These are phyloP conservation scores for Parietaria judaica DNA, from an alignment of 306 rosid species.

Conservation along the genomic window DNA sequence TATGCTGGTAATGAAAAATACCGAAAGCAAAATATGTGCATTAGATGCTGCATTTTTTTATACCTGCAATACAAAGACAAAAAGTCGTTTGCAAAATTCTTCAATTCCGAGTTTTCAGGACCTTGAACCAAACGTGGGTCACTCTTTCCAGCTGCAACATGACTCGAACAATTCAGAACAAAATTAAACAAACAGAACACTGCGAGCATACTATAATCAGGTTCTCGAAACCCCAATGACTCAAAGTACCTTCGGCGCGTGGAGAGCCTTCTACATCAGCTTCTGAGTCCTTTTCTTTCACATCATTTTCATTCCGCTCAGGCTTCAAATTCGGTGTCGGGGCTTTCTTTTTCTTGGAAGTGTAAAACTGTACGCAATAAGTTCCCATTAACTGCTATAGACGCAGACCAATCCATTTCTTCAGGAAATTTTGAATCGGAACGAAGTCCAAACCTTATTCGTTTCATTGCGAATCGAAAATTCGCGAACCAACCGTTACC, in stretches of 20 bases:
- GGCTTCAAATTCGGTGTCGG: slow-evolving; percentile 43
- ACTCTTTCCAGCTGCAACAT: slow-evolving; percentile 21
- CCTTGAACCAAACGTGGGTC: slow-evolving; percentile 21
- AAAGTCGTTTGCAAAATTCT: slow-evolving; percentile 50
- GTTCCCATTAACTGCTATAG: neutral
- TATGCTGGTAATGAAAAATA: neutral
- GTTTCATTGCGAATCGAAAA: too few relatives aligned
- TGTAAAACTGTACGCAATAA: slow-evolving; percentile 46
- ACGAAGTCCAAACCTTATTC: too few relatives aligned
- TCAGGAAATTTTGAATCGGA: too few relatives aligned
- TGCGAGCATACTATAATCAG: slow-evolving; percentile 30
- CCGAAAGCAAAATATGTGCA: neutral
- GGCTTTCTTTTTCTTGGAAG: slow-evolving; percentile 75
- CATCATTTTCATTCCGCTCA: slow-evolving; percentile 47
- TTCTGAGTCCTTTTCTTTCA: neutral
- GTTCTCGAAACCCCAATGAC: slow-evolving; percentile 30
- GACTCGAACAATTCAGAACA: slow-evolving; percentile 16
- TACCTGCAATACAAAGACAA: slow-evolving; percentile 84
- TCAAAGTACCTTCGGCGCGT: slow-evolving; percentile 56
- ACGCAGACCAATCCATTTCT: too few relatives aligned
- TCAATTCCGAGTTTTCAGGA: slow-evolving; percentile 31
- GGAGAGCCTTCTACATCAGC: slow-evolving; percentile 49
- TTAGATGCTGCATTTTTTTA: neutral
- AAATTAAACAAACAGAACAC: slow-evolving; percentile 18
- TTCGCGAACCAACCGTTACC: too few relatives aligned